These are phyloP conservation scores for Hypoxylon sp. DNA, from an alignment of 2,329 filamentous ascomycete species.

Conservation along the genomic window DNA sequence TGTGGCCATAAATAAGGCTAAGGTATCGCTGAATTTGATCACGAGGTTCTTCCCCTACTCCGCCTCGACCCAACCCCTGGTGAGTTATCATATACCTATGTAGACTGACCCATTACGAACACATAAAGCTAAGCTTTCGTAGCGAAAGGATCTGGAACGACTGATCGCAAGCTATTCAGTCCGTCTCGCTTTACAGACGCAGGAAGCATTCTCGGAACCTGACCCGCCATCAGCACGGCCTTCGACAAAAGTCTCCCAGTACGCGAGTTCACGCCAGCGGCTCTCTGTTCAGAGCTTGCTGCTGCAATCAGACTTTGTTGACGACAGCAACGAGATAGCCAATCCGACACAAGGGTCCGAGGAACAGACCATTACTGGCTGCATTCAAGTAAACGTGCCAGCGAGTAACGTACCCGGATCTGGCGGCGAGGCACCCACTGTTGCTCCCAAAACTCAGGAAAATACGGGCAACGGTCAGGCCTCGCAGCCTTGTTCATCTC, in stretches of 20 bases:
- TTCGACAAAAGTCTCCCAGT: slow-evolving; percentile 50
- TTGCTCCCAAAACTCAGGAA: slow-evolving; percentile 8
- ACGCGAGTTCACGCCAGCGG: slow-evolving; percentile 54
- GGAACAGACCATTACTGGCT: slow-evolving; percentile 38
- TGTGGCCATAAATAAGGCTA: slow-evolving; percentile 48
- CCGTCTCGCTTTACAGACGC: slow-evolving; percentile 47
- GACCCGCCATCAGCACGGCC: slow-evolving; percentile 40
- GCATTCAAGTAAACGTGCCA: slow-evolving; percentile 2
- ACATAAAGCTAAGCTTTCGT: slow-evolving; percentile 12
- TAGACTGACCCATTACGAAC: background rate
- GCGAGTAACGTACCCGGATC: slow-evolving; percentile 4
- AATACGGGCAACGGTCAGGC: slow-evolving; percentile 6
- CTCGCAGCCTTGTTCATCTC: slow-evolving; percentile 26
- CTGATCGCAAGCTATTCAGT: slow-evolving; percentile 51
- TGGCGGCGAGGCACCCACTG: background rate
- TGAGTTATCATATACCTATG: slow-evolving; percentile 32
- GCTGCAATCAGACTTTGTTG: slow-evolving; percentile 58
- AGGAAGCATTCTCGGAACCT: slow-evolving; percentile 46
- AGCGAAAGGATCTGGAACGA: slow-evolving; percentile 52
- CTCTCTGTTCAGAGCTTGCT: slow-evolving; percentile 60
- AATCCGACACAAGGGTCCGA: slow-evolving; percentile 33
- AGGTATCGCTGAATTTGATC: slow-evolving; percentile 51
- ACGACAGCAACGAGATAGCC: slow-evolving; percentile 57
- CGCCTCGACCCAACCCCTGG: slow-evolving; percentile 51
- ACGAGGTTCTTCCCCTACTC: slow-evolving; percentile 51